These are phyloP conservation scores for Calendula officinalis DNA, from an alignment of 129 eudicot species.

Conservation along the genomic window DNA sequence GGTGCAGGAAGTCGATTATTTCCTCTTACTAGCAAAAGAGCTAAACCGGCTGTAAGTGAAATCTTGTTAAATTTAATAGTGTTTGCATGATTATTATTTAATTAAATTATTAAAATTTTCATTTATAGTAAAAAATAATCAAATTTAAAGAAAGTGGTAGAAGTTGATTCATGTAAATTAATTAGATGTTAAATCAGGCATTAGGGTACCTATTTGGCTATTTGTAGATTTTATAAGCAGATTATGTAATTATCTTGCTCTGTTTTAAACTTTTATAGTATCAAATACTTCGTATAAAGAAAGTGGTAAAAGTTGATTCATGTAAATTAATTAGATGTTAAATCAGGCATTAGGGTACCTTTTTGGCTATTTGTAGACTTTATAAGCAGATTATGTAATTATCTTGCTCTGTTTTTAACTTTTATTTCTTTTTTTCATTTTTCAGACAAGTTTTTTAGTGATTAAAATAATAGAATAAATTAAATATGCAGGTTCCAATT, in stretches of 20 bases:
- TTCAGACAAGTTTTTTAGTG: conserved; percentile 9
- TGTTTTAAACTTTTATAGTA: too few species aligned
- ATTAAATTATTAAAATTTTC: neutral
- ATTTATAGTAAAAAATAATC: neutral
- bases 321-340: neutral
- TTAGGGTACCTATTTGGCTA: neutral
- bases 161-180: neutral
- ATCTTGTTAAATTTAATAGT: neutral
- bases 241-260: neutral
- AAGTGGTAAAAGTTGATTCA: neutral
- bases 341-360: neutral
- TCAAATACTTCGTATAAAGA: neutral
- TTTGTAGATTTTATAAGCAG: neutral
- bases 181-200: neutral
- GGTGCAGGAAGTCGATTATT: conserved; percentile 92
- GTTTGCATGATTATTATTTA: neutral
- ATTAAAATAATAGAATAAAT: neutral
- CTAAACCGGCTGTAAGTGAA: conserved; percentile 90
- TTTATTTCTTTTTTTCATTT: neutral
- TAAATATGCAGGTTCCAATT: conserved; percentile 73
- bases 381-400: neutral
- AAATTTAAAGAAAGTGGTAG: neutral
- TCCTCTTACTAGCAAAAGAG: conserved; percentile 89
- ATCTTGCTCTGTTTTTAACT: neutral
- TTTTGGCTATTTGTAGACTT: neutral